Conservation (phyloP, 2,329 filamentous ascomycete genomes). For the Fusarium transvaalense region DNA sequence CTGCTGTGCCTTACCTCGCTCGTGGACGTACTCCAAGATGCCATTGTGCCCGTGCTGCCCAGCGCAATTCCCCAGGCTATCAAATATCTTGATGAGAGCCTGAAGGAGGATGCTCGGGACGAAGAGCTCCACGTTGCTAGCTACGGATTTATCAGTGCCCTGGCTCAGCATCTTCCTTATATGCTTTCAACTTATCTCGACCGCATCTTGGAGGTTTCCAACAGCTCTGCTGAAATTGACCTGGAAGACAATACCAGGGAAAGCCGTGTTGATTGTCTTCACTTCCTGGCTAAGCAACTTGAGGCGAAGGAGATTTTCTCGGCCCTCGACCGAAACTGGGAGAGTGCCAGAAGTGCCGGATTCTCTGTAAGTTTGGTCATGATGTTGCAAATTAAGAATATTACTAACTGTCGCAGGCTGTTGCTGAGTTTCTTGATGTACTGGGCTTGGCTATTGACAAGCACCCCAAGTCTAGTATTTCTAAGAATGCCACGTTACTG, state of each 20-base stretch:
- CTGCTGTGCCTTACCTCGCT: constrained; percentile 89
- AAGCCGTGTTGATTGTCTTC: constrained; percentile 76
- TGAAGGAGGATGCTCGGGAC: constrained; percentile 65
- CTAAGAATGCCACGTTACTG: constrained; percentile 79
- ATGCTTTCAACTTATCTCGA: constrained; percentile 86
- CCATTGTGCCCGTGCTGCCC: constrained; percentile 86
- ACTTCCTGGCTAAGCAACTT: constrained; percentile 80
- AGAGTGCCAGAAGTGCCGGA: constrained; percentile 71
- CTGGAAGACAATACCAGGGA: constrained; percentile 73
- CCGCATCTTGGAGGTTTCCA: constrained; percentile 77
- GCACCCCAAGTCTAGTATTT: constrained; percentile 81
- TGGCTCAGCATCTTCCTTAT: constrained; percentile 87
- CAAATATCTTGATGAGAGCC: constrained; percentile 75
- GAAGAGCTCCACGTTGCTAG: constrained; percentile 82
- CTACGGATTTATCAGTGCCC: constrained; percentile 81
- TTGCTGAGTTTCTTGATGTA: constrained; percentile 76
- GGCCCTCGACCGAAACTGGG: constrained; percentile 80
- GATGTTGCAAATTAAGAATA: neutral
- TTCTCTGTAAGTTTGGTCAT: constrained; percentile 66
- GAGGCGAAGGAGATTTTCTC: constrained; percentile 81
- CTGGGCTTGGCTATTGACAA: constrained; percentile 79
- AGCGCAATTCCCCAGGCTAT: constrained; percentile 79
- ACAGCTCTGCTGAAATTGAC: constrained; percentile 74
- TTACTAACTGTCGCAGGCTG: constrained; percentile 64
- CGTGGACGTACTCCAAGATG: constrained; percentile 87